phyloP scores from a whole-genome alignment of 768 basidiomycete genomes.

The Boletus subcaerulescens region DNA sequence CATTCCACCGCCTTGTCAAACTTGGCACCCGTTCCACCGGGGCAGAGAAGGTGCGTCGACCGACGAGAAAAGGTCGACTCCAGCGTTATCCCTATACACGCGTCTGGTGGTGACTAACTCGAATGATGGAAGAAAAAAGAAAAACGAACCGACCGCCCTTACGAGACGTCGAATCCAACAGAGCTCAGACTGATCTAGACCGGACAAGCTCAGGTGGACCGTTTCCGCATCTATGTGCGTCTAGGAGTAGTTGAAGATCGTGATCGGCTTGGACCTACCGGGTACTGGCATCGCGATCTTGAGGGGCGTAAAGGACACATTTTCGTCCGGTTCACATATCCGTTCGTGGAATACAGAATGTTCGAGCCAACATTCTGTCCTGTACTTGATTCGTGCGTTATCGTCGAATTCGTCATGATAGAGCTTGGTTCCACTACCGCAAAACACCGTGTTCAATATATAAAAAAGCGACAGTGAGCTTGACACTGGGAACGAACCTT shows the following conservation, averaged over 20 bases:
- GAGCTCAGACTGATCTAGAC: constrained; percentile 66
- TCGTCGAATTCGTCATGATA: constrained; percentile 55
- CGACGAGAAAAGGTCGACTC: constrained; percentile 59
- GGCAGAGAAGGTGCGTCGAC: constrained; percentile 81
- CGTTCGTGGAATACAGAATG: constrained; percentile 74
- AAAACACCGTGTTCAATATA: no score
- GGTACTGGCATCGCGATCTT: constrained; percentile 53
- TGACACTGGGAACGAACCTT: constrained; percentile 45
- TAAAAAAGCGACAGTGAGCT: background rate
- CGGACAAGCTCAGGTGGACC: constrained; percentile 67
- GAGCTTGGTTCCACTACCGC: constrained; percentile 65
- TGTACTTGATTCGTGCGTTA: constrained; percentile 49
- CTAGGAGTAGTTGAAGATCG: background rate
- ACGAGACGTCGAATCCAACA: constrained; percentile 49
- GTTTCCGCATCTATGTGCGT: constrained; percentile 49
- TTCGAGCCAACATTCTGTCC: constrained; percentile 95
- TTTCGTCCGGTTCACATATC: constrained; percentile 60
- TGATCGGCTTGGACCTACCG: constrained; percentile 36
- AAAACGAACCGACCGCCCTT: constrained; percentile 21
- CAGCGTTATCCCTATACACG: constrained; percentile 47
- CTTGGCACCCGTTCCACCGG: constrained; percentile 65
- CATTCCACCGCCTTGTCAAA: constrained; percentile 78
- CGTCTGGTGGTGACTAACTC: background rate
- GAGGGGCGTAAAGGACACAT: constrained; percentile 71
- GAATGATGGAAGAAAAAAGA: background rate